phyloP scores from a whole-genome alignment of 2,329 filamentous ascomycete genomes.

The Chlorencoelia australis region DNA sequence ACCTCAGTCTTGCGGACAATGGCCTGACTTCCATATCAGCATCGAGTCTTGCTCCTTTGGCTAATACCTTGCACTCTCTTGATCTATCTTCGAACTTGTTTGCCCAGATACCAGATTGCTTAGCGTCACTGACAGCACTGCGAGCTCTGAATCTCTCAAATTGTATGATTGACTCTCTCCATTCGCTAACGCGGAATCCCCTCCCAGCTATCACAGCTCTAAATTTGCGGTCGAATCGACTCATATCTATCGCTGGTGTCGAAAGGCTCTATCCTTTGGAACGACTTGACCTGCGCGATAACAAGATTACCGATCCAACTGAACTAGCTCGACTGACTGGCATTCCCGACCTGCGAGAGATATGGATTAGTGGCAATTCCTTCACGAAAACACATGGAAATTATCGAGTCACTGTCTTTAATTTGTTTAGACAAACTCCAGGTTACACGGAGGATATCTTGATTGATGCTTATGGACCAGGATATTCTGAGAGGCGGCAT shows the following conservation, averaged over 20 bases:
- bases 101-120: slow-evolving; percentile 83
- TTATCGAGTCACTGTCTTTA: slow-evolving; percentile 88
- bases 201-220: slow-evolving; percentile 88
- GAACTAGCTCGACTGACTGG: slow-evolving; percentile 83
- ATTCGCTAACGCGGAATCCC: slow-evolving; percentile 75
- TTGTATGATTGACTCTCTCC: slow-evolving; percentile 94
- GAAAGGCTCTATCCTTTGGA: slow-evolving; percentile 84
- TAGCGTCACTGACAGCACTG: slow-evolving; percentile 77
- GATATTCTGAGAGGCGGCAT: slow-evolving; percentile 75
- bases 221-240: slow-evolving; percentile 80
- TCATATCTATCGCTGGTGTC: slow-evolving; percentile 79
- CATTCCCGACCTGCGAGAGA: slow-evolving; percentile 82
- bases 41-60: slow-evolving; percentile 67
- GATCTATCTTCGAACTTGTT: slow-evolving; percentile 92
- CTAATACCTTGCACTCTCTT: slow-evolving; percentile 81
- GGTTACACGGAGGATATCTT: slow-evolving; percentile 85
- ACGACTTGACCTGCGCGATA: slow-evolving; percentile 83
- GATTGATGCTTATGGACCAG: slow-evolving; percentile 75
- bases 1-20: slow-evolving; percentile 88
- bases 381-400: slow-evolving; percentile 79
- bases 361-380: slow-evolving; percentile 87
- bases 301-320: slow-evolving; percentile 78
- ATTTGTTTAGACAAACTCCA: slow-evolving; percentile 81
- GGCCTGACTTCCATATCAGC: slow-evolving; percentile 71
- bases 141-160: slow-evolving; percentile 87